These are phyloP conservation scores for Knoxia roxburghii DNA, from an alignment of 257 asterid genomes.

Conservation along the genomic window DNA sequence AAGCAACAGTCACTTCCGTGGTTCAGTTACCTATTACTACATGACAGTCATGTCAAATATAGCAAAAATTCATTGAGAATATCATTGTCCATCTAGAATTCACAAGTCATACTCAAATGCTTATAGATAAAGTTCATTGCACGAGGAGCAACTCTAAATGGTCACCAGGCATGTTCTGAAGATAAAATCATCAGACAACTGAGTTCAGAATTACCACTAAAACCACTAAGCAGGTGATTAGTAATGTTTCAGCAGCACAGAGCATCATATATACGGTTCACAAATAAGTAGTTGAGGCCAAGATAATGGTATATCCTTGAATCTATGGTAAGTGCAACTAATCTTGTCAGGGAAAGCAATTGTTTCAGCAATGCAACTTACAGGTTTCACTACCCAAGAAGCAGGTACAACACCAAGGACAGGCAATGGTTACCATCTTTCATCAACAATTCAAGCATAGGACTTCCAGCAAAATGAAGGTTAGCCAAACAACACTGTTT, in stretches of 20 bases:
- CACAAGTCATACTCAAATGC: not conserved
- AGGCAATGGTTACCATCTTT: not conserved
- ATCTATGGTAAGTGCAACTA: not conserved
- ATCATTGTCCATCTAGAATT: no score
- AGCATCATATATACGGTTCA: not conserved
- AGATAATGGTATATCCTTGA: not conserved
- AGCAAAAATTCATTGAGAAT: not conserved
- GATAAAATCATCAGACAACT: not conserved
- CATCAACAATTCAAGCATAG: not conserved
- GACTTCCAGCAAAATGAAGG: not conserved
- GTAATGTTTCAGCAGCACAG: not conserved
- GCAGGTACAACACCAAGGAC: conserved; percentile 2
- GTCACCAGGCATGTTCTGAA: not conserved
- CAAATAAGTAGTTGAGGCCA: not conserved
- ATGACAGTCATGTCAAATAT: not conserved
- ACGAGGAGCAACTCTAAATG: not conserved
- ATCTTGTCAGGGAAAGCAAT: not conserved
- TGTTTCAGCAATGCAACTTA: not conserved
- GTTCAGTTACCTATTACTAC: not conserved
- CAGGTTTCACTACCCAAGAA: not conserved
- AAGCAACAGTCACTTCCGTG: not conserved
- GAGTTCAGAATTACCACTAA: no score
- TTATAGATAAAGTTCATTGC: not conserved
- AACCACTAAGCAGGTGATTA: not conserved
- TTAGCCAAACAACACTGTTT: not conserved